These are phyloP conservation scores for Babesia bigemina DNA, from an alignment of 169 alveolate genomes.

Conservation along the genomic window DNA sequence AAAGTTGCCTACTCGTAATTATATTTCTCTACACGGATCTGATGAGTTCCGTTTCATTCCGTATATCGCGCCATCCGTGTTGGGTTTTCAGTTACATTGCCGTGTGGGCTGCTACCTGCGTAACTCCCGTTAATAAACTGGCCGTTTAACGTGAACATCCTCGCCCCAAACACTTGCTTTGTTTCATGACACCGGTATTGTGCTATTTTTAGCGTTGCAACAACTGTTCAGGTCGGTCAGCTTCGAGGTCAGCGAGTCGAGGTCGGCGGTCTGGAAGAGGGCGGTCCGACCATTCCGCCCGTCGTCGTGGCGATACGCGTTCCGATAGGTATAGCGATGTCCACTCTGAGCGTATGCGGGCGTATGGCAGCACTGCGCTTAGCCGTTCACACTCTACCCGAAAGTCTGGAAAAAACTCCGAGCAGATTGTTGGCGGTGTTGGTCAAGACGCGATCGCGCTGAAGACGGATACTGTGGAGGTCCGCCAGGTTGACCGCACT, in stretches of 20 bases:
- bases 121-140: too few relatives aligned
- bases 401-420: slow-evolving; percentile 1
- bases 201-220: too few relatives aligned
- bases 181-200: too few relatives aligned
- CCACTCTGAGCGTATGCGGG: slow-evolving; percentile 30
- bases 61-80: too few relatives aligned
- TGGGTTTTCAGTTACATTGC: too few relatives aligned
- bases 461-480: not conserved
- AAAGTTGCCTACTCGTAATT: too few relatives aligned
- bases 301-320: slow-evolving; percentile 12
- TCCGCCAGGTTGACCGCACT: slow-evolving; percentile 11
- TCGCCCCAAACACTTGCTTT: too few relatives aligned
- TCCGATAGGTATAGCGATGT: slow-evolving; percentile 29
- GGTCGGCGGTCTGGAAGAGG: slow-evolving; percentile 3
- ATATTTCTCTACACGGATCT: too few relatives aligned
- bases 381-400: slow-evolving; percentile 30
- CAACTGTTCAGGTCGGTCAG: too few relatives aligned
- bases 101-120: too few relatives aligned
- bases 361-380: slow-evolving; percentile 1
- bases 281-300: slow-evolving; percentile 5
- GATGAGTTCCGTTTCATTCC: too few relatives aligned
- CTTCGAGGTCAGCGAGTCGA: not conserved
- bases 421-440: slow-evolving; percentile 4
- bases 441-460: not conserved
- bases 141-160: too few relatives aligned